Evolutionary conservation across 192 early-diverging fungal species (phyloP), one percentile per base, ranked within the genome.

Genomic region (Backusella westeae): DNA sequence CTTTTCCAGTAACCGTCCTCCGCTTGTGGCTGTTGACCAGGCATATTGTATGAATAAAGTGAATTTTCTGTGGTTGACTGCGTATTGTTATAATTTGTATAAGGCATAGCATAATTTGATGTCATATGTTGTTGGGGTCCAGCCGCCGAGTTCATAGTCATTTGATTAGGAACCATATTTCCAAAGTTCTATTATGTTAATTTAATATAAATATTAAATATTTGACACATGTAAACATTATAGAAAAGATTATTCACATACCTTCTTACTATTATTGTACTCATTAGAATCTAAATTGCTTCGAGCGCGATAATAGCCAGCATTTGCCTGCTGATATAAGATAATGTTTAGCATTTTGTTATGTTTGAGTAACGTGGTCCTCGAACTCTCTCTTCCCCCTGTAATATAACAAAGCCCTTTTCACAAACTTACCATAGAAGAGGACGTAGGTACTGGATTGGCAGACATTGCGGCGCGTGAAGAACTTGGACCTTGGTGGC

Each of bases 31-130:
- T 69, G 68, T 17, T 69, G 68, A 38, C 15, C n/a, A 69, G 68
- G 68, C n/a, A 69, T 39, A 21, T 36, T 38, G 38, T 69, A 69
- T 69, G 34, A 12, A 69, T 69, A 69, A 38, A 69, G 68, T 38
- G 68, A 23, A 23, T 38, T 69, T 39, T 23, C 35, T 39, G 68
- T 39, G 1, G 68, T 26, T 23, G 68, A 21, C n/a, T 69, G 34
- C 21, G 35, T 41, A 41, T 35, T 38, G 21, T 69, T 69, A 1
- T 69, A 69, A 69, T 35, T 35, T 9, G 68, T 34, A 21, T 69
- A 69, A 23, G 68, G 36, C 68, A 69, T 69, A 21, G 68, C 34
- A 38, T 69, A 69, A 21, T 69, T 69, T 69, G 68, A 69, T 69
- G 68, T 23, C 68, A 69, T 69, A 41, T 69, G 68, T 69, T 69